These are phyloP conservation scores for Trichoderma polysporum DNA, from an alignment of 2,329 filamentous ascomycete species.

Conservation along the genomic window DNA sequence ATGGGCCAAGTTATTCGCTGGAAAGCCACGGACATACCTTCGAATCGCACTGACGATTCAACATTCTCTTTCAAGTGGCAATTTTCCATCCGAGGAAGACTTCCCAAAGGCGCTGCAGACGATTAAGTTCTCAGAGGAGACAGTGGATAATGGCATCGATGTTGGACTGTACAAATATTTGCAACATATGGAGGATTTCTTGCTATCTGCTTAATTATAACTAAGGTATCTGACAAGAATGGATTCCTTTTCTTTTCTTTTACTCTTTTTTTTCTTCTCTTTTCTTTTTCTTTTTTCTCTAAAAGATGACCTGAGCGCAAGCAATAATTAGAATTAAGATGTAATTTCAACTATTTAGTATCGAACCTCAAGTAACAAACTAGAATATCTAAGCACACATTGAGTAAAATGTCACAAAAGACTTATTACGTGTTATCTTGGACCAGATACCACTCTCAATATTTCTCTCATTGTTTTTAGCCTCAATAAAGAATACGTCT, in stretches of 20 bases:
- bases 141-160: neutral
- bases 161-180: constrained; percentile 13
- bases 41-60: constrained; percentile 14
- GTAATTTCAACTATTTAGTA: too few relatives aligned
- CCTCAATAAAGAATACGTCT: neutral
- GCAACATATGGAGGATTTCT: constrained; percentile 11
- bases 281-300: neutral
- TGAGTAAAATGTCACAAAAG: too few relatives aligned
- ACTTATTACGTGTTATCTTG: too few relatives aligned
- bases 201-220: neutral
- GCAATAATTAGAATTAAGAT: too few relatives aligned
- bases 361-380: too few relatives aligned
- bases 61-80: constrained; percentile 3
- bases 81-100: constrained; percentile 8
- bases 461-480: too few relatives aligned
- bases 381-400: too few relatives aligned
- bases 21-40: constrained; percentile 6
- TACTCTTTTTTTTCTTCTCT: neutral
- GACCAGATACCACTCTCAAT: too few relatives aligned
- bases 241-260: neutral
- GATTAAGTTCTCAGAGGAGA: constrained; percentile 3
- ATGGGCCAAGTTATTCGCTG: neutral
- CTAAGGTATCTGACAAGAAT: neutral
- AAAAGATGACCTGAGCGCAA: too few relatives aligned
- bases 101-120: constrained; percentile 13